phyloP scores from a whole-genome alignment of 208 protist species.

The Trypanosoma caninum region DNA sequence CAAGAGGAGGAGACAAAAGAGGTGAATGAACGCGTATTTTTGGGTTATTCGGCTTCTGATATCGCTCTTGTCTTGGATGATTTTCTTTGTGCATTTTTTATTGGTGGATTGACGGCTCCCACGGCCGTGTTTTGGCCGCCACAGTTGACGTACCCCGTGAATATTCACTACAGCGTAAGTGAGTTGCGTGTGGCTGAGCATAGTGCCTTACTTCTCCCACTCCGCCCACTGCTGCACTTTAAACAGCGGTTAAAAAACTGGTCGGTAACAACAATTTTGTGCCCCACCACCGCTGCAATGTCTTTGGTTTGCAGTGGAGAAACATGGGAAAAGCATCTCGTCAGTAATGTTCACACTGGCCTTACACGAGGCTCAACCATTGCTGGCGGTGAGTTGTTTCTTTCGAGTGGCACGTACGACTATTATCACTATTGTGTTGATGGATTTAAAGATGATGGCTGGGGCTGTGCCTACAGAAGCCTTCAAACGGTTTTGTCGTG shows the following conservation, averaged over 20 bases:
- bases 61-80: constrained; percentile 29
- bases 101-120: background rate
- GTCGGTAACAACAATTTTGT: constrained; percentile 17
- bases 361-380: constrained; percentile 29
- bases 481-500: constrained; percentile 86
- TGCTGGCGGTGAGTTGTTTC: constrained; percentile 30
- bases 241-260: constrained; percentile 32
- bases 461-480: constrained; percentile 95
- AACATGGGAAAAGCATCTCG: constrained; percentile 60
- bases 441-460: constrained; percentile 91
- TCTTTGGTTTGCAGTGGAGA: constrained; percentile 23
- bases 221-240: constrained; percentile 30
- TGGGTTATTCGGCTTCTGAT: constrained; percentile 35
- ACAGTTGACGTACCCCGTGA: constrained; percentile 50
- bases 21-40: constrained; percentile 40
- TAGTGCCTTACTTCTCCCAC: constrained; percentile 43
- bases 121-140: constrained; percentile 58
- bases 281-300: background rate
- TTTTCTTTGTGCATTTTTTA: constrained; percentile 27
- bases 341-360: constrained; percentile 41
- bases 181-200: constrained; percentile 46
- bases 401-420: constrained; percentile 84
- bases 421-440: constrained; percentile 96
- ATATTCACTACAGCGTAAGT: constrained; percentile 41
- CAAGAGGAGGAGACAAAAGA: constrained; percentile 2